A percentile compares a stretch with the other conserved stretches of the same genome.
These are phyloP conservation scores for Athelia sp. DNA, from an alignment of 1,284 basidiomycete genomes.

Conservation along the genomic window DNA sequence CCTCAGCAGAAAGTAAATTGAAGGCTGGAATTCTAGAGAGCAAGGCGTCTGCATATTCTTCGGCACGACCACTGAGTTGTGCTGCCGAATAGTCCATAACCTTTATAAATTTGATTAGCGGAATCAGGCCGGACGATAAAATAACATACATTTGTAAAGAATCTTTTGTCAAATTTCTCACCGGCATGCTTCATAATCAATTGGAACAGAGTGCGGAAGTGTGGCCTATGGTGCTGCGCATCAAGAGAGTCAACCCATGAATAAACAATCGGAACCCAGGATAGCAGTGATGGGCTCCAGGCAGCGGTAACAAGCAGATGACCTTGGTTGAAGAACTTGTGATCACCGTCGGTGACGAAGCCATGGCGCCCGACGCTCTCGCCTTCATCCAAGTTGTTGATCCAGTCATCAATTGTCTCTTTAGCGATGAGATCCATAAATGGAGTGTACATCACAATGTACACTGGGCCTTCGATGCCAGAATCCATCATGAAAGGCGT, in stretches of 20 bases:
- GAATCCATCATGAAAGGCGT: slow-evolving; percentile 13
- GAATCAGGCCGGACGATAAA: background rate
- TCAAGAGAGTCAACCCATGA: slow-evolving; percentile 14
- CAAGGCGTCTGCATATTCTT: slow-evolving; percentile 8
- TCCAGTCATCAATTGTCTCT: slow-evolving; percentile 11
- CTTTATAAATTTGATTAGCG: slow-evolving; percentile 1
- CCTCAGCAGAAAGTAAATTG: background rate
- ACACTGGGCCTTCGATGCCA: slow-evolving; percentile 8
- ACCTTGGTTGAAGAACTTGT: slow-evolving; percentile 14
- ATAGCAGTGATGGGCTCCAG: slow-evolving; percentile 5
- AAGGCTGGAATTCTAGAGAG: slow-evolving; percentile 5
- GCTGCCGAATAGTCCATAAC: slow-evolving; percentile 12
- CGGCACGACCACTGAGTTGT: slow-evolving; percentile 7
- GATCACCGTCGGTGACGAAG: slow-evolving; percentile 17
- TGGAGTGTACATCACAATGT: slow-evolving; percentile 12
- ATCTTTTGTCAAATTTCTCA: slow-evolving; percentile 1
- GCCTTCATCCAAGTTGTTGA: slow-evolving; percentile 1
- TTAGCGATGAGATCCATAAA: slow-evolving; percentile 12
- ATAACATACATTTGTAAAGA: slow-evolving; percentile 6
- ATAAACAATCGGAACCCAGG: slow-evolving; percentile 16
- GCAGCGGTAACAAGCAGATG: slow-evolving; percentile 13
- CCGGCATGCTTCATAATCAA: slow-evolving; percentile 8
- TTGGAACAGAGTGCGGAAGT: slow-evolving; percentile 10
- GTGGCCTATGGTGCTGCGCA: slow-evolving; percentile 13
- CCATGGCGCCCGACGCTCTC: slow-evolving; percentile 9